These are phyloP conservation scores for Camellia sinensis DNA, from an alignment of 148 eudicot species.

Conservation along the genomic window DNA sequence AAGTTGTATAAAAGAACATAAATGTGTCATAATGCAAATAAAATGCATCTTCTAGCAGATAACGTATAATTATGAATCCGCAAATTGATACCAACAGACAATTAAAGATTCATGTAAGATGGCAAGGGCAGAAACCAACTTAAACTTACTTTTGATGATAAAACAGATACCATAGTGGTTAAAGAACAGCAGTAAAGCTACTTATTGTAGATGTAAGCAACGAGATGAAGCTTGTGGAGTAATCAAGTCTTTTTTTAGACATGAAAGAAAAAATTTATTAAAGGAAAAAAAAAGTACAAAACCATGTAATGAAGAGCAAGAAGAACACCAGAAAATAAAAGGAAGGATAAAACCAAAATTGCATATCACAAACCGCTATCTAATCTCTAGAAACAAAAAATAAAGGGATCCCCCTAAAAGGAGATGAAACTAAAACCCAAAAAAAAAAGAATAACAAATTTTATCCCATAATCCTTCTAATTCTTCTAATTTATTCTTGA, in stretches of 20 bases:
- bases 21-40: constrained; percentile 4
- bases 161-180: not conserved
- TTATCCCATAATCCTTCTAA: too few species aligned
- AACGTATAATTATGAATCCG: not conserved
- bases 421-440: too few species aligned
- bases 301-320: not conserved
- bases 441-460: too few species aligned
- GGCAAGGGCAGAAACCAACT: not conserved
- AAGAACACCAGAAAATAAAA: not conserved
- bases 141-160: not conserved
- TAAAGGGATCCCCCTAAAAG: too few species aligned
- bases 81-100: not conserved
- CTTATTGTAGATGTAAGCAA: not conserved
- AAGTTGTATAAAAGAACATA: constrained; percentile 23
- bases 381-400: too few species aligned
- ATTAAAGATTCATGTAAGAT: not conserved
- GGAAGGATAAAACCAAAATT: not conserved
- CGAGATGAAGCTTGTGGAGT: not conserved
- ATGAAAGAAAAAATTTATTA: too few species aligned
- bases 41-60: constrained; percentile 4
- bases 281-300: not conserved
- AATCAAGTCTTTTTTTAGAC: not conserved
- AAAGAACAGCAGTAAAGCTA: not conserved
- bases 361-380: too few species aligned
- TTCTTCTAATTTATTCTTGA: too few species aligned